Evolutionary conservation across 2,329 filamentous ascomycete genomes (phyloP).

Genomic region (Aspergillus floridensis): DNA sequence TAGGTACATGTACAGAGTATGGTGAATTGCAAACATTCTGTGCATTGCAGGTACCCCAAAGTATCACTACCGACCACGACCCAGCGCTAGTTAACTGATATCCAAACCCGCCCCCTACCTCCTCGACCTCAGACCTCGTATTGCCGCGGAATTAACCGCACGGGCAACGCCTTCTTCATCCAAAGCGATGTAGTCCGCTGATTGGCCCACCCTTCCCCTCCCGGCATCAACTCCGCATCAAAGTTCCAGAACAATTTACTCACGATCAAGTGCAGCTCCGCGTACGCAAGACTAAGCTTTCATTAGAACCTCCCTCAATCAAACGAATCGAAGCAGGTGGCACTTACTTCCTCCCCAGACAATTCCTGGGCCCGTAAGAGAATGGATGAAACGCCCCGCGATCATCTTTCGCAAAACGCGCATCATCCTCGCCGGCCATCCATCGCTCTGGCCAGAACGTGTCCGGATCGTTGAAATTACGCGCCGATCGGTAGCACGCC

Average conservation of each 20-base stretch:
- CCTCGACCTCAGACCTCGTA: neutral
- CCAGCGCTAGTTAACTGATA: too few species aligned
- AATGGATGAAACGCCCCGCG: conserved; percentile 10
- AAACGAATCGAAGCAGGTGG: neutral
- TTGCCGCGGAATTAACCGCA: neutral
- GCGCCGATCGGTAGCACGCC: too few species aligned
- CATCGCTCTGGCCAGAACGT: conserved; percentile 22
- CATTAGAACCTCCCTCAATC: too few species aligned
- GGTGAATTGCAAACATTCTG: too few species aligned
- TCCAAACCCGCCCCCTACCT: too few species aligned
- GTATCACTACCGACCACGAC: neutral
- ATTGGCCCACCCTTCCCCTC: neutral
- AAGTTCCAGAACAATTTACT: neutral
- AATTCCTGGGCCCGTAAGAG: conserved; percentile 11
- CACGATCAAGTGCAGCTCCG: neutral
- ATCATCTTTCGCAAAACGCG: conserved; percentile 24
- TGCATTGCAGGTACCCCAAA: too few species aligned
- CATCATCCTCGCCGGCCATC: conserved; percentile 9
- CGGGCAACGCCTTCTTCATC: neutral
- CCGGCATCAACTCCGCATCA: neutral
- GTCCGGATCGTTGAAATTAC: too few species aligned
- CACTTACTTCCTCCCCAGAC: conserved; percentile 16
- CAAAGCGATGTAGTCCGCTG: neutral
- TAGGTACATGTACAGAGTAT: too few species aligned
- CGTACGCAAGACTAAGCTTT: neutral